Conservation (phyloP, 2,329 filamentous ascomycete genomes). For the Sclerotinia nivalis region DNA sequence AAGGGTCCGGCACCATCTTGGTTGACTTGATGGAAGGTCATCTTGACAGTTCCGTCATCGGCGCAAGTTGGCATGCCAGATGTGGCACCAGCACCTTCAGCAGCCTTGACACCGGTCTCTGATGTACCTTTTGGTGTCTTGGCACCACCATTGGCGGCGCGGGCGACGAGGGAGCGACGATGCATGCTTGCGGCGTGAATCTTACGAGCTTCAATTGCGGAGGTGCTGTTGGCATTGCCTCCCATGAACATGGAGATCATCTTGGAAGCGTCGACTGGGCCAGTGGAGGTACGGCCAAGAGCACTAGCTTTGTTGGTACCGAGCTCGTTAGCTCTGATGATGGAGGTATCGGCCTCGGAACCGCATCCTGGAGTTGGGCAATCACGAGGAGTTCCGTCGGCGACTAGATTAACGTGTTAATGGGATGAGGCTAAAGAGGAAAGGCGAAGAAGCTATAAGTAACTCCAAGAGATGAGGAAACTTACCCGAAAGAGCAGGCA, state of each 20-base stretch:
- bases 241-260: conserved; percentile 64
- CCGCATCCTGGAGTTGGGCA: conserved; percentile 62
- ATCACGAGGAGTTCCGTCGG: conserved; percentile 67
- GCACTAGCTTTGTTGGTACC: conserved; percentile 54
- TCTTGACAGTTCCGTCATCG: conserved; percentile 60
- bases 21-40: conserved; percentile 71
- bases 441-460: not conserved
- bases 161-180: conserved; percentile 41
- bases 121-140: conserved; percentile 49
- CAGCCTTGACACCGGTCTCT: conserved; percentile 56
- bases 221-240: conserved; percentile 43
- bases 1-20: conserved; percentile 68
- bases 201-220: conserved; percentile 62
- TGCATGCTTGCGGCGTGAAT: conserved; percentile 68
- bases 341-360: conserved; percentile 69
- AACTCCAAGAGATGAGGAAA: conserved; percentile 8
- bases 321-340: conserved; percentile 64
- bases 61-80: conserved; percentile 58
- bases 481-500: conserved; percentile 59
- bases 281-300: conserved; percentile 63
- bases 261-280: conserved; percentile 56
- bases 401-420: conserved; percentile 45
- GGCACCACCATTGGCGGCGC: conserved; percentile 45
- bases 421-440: conserved; percentile 29
- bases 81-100: conserved; percentile 54